These are phyloP conservation scores for Selaginella tamariscina DNA, from an alignment of 75 land plant species.

Conservation along the genomic window DNA sequence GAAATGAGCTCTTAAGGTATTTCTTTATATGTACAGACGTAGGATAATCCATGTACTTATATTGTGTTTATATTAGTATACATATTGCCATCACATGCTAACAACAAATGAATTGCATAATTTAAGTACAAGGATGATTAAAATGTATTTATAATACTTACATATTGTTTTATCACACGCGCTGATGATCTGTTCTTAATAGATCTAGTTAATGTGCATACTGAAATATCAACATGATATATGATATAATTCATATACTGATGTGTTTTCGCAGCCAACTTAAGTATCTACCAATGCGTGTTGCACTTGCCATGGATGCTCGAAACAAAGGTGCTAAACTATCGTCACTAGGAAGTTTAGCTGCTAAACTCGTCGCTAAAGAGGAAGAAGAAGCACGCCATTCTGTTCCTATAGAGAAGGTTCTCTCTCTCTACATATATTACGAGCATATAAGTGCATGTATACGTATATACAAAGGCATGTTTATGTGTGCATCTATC, in stretches of 20 bases:
- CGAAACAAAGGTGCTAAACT: constrained; percentile 16
- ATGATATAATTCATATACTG: not conserved
- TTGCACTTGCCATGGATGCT: constrained; percentile 22
- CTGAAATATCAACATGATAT: too few relatives aligned
- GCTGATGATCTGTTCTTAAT: too few relatives aligned
- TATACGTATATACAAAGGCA: constrained; percentile 19
- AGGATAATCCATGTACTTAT: not conserved
- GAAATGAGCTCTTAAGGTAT: constrained; percentile 25
- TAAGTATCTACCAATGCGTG: constrained; percentile 25
- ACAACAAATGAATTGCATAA: too few relatives aligned
- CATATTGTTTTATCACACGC: too few relatives aligned
- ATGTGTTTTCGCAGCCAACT: constrained; percentile 18
- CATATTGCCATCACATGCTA: too few relatives aligned
- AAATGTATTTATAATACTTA: too few relatives aligned
- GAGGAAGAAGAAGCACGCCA: constrained; percentile 32
- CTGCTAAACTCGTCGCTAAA: constrained; percentile 24
- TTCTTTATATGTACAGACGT: not conserved
- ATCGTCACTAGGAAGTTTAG: constrained; percentile 17
- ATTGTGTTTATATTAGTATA: too few relatives aligned
- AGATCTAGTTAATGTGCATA: too few relatives aligned
- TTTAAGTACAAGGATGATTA: too few relatives aligned
- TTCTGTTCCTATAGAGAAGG: constrained; percentile 30
- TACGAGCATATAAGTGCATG: too few relatives aligned
- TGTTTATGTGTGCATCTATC: constrained; percentile 15
- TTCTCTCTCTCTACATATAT: too few relatives aligned